These are phyloP conservation scores for Aspergillus transmontanensis DNA, from an alignment of 2,329 filamentous ascomycete species.

Conservation along the genomic window DNA sequence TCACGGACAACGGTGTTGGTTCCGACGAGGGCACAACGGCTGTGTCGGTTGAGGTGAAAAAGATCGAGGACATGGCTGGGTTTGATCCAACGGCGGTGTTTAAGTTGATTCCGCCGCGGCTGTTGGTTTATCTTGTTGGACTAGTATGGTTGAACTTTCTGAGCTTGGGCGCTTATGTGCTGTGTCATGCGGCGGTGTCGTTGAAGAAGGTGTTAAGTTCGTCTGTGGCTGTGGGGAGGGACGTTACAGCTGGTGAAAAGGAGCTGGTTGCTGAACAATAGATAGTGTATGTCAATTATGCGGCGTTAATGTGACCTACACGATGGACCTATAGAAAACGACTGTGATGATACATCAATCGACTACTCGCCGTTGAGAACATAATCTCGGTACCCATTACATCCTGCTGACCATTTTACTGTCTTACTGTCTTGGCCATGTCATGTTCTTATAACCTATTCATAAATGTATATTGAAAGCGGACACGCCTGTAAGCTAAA, in stretches of 20 bases:
- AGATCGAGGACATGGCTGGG: not conserved
- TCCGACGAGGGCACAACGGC: not conserved
- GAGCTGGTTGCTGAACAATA: not conserved
- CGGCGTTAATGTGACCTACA: not conserved
- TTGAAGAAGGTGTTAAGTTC: not conserved
- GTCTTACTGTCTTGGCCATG: too few species aligned
- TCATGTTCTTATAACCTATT: too few species aligned
- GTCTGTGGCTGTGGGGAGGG: not conserved
- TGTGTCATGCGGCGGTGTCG: not conserved
- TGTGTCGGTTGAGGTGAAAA: not conserved
- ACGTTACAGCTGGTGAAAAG: not conserved
- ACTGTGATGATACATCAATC: too few species aligned
- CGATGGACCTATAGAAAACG: too few species aligned
- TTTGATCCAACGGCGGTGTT: not conserved
- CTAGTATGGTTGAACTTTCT: not conserved
- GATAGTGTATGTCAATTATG: not conserved
- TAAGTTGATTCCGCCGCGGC: not conserved
- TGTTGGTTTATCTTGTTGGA: not conserved
- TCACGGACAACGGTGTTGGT: not conserved
- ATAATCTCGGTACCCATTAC: too few species aligned
- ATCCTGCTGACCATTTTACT: too few species aligned
- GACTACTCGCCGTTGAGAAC: fast-evolving
- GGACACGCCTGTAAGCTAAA: too few species aligned
- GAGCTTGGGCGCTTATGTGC: not conserved
- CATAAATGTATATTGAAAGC: too few species aligned